Evolutionary conservation across 805 yeast species (phyloP).

Genomic region (Suhomyces sp.): DNA sequence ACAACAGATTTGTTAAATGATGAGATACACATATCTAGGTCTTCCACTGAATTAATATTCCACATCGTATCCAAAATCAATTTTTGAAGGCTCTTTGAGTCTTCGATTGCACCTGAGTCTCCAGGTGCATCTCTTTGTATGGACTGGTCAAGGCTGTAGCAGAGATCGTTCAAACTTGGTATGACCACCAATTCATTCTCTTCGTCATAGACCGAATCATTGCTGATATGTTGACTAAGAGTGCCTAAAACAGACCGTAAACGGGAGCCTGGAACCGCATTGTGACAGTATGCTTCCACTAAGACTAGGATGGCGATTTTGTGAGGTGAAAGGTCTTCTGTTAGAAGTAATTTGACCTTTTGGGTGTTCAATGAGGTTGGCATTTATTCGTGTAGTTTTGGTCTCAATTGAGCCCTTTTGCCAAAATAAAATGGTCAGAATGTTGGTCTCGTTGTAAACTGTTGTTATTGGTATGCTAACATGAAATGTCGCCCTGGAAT

Average conservation of each 20-base stretch:
- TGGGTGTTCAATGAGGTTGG: background rate
- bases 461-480: too few species aligned
- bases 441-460: too few species aligned
- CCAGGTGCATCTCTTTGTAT: background rate
- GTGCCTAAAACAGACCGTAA: conserved; percentile 40
- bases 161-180: conserved; percentile 34
- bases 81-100: conserved; percentile 28
- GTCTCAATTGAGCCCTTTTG: too few species aligned
- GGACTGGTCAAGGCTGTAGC: conserved; percentile 8
- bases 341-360: conserved; percentile 23
- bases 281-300: conserved; percentile 39
- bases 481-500: too few species aligned
- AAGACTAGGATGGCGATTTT: conserved; percentile 51
- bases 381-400: too few species aligned
- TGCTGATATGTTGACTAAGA: conserved; percentile 44
- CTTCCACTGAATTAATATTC: conserved; percentile 50
- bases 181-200: conserved; percentile 21
- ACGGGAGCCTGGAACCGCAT: conserved; percentile 24
- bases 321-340: conserved; percentile 52
- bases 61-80: conserved; percentile 31
- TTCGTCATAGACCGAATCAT: conserved; percentile 27
- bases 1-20: conserved; percentile 12
- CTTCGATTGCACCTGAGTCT: conserved; percentile 11
- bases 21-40: conserved; percentile 37
- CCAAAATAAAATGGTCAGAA: too few species aligned